A percentile compares a stretch with the other conserved stretches of the same genome.
These are phyloP conservation scores for Crataegus laevigata DNA, from an alignment of 306 rosid genomes.

Conservation along the genomic window DNA sequence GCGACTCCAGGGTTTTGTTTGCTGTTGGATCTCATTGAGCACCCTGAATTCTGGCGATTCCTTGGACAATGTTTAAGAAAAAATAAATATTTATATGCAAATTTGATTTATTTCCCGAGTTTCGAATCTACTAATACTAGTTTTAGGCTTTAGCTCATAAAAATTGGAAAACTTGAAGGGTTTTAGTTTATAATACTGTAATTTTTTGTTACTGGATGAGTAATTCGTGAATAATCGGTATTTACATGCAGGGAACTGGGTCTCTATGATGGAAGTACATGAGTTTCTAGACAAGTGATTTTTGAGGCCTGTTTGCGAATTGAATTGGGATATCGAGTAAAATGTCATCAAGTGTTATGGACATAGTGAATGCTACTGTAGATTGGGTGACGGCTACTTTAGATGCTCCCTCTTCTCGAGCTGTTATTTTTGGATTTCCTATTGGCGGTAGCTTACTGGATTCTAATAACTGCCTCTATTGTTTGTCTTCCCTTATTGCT, in stretches of 20 bases:
- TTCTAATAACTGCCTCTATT: background rate
- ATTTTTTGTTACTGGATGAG: background rate
- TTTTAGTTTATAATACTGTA: background rate
- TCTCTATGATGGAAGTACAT: background rate
- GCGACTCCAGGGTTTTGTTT: background rate
- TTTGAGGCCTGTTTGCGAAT: conserved; percentile 21
- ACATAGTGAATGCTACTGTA: conserved; percentile 43
- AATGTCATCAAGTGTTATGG: conserved; percentile 48
- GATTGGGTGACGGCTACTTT: conserved; percentile 56
- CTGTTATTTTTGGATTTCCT: conserved; percentile 79
- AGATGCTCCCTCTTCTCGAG: conserved; percentile 81
- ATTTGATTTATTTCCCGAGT: background rate
- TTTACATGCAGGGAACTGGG: conserved; percentile 22
- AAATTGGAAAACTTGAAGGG: background rate
- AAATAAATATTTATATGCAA: background rate
- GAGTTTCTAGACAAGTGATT: conserved; percentile 15
- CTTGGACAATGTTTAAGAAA: background rate
- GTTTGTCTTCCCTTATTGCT: background rate
- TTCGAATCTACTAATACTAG: background rate
- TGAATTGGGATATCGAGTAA: conserved; percentile 19
- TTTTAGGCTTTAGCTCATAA: background rate
- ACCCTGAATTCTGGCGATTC: background rate
- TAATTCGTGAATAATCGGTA: background rate
- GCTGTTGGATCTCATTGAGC: conserved; percentile 1
- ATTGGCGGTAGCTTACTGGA: conserved; percentile 59